Base-by-base conservation (phyloP, 108 stramenopile genomes). In the Fistulifera pelliculosa region DNA sequence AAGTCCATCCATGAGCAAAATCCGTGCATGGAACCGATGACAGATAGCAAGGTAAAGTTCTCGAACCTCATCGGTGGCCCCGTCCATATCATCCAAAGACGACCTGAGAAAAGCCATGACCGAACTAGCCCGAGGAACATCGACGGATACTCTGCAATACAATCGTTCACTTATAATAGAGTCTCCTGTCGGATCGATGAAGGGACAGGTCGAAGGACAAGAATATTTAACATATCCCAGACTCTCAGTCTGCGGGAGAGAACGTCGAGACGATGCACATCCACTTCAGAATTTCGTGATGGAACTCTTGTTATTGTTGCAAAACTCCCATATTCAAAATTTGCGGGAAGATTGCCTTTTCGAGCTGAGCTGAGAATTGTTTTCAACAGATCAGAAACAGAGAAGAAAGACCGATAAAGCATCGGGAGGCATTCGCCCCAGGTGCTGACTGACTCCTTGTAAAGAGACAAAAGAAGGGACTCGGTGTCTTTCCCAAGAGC, bases 371-470 rank as follows among this genome's bases (percentile, higher is more conserved):
- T 3, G 11, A 74, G 44, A 1, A 64, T 47, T 8, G 52, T 58
- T 23, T 49, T 25, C 62, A 86, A 52, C 14, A 82, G 50, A 18
- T 75, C 74, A 5, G 63, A 39, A 41, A 77, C 68, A 38, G 53
- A 43, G n/a, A 38, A 45, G 26, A 76, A 65, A 7, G 77, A 64
- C 3, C 77, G 70, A 57, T 70, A 72, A 21, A 76, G 40, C 15
- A 89, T 48, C 10, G 83, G 79, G 39, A 80, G 56, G 40, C 66
- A 71, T 52, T 70, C 77, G n/a, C 76, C 79, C 87, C 87, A 89
- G 13, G 73, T 42, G 19, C 60, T 22, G 17, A 85, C 48, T 14
- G 83, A 58, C 25, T 76, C 78, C n/a, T 56, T 65, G 39, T 79
- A 77, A 3, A 35, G 31, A 35, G 31, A 8, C 3, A 35, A 35